A percentile compares a stretch with the other conserved stretches of the same genome.
phyloP scores from a whole-genome alignment of 2,329 filamentous ascomycete genomes.

The Cadophora sp. region DNA sequence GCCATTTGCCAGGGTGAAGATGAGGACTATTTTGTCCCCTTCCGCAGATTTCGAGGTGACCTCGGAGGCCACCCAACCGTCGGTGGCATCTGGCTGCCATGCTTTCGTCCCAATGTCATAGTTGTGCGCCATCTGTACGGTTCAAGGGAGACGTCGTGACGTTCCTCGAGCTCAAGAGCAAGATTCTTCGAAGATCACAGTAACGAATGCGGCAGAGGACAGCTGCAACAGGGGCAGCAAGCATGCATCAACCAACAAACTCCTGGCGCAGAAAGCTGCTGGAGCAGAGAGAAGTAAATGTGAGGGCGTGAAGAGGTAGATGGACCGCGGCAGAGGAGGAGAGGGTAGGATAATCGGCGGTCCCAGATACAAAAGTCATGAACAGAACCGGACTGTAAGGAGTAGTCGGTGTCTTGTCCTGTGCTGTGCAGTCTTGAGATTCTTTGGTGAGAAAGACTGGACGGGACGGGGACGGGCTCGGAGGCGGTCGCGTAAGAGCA shows the following conservation, averaged over 20 bases:
- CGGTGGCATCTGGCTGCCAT: conserved; percentile 95
- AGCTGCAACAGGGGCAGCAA: conserved; percentile 30
- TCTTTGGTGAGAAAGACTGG: background rate
- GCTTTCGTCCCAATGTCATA: conserved; percentile 97
- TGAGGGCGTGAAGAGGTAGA: background rate
- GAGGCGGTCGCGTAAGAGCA: conserved; percentile 1
- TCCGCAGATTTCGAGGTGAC: conserved; percentile 84
- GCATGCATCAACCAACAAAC: conserved; percentile 20
- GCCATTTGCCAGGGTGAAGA: conserved; percentile 91
- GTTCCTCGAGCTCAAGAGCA: conserved; percentile 26
- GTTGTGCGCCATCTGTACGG: conserved; percentile 77
- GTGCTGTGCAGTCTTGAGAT: background rate
- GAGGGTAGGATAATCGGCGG: background rate
- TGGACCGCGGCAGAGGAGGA: background rate
- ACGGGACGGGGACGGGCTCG: background rate
- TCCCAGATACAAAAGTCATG: conserved; percentile 12
- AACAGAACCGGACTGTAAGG: conserved; percentile 2
- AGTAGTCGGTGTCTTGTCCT: conserved; percentile 12
- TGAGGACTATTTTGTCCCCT: conserved; percentile 84
- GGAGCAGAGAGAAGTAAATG: conserved; percentile 4
- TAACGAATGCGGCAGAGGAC: conserved; percentile 28
- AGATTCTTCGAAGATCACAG: conserved; percentile 24
- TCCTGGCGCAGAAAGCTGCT: conserved; percentile 2
- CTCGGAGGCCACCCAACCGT: conserved; percentile 98
- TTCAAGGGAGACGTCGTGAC: conserved; percentile 29